These are phyloP conservation scores for Cinnamomum micranthum DNA, from an alignment of 164 flowering plant genomes.

Conservation along the genomic window DNA sequence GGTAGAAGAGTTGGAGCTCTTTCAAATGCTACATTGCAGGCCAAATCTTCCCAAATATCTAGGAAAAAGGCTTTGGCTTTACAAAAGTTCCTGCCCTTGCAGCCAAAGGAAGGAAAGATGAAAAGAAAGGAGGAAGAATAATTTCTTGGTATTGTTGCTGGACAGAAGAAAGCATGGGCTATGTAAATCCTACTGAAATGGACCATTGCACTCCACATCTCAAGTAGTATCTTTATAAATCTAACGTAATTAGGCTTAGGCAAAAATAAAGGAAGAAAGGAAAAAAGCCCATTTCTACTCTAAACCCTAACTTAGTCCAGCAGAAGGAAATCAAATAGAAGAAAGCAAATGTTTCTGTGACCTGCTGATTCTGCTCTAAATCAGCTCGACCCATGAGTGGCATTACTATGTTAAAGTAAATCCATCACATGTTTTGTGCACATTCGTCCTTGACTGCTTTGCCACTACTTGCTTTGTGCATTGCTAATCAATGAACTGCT, in stretches of 20 bases:
- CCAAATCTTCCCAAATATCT: neutral
- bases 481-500: neutral
- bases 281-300: no score
- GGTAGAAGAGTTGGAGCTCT: neutral
- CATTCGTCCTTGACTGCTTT: neutral
- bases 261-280: no score
- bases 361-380: no score
- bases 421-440: neutral
- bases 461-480: neutral
- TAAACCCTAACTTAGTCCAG: no score
- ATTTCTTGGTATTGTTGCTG: neutral
- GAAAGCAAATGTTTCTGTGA: no score
- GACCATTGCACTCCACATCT: no score
- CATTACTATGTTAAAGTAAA: neutral
- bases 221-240: no score
- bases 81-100: neutral
- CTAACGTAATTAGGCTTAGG: neutral
- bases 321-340: no score
- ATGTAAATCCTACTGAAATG: no score
- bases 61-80: neutral
- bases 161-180: neutral
- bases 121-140: neutral
- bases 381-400: neutral
- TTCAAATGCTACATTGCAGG: neutral
- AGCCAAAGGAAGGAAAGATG: neutral